Base-by-base conservation (phyloP, 2,329 filamentous ascomycete genomes). In the Claviceps sorghi region DNA sequence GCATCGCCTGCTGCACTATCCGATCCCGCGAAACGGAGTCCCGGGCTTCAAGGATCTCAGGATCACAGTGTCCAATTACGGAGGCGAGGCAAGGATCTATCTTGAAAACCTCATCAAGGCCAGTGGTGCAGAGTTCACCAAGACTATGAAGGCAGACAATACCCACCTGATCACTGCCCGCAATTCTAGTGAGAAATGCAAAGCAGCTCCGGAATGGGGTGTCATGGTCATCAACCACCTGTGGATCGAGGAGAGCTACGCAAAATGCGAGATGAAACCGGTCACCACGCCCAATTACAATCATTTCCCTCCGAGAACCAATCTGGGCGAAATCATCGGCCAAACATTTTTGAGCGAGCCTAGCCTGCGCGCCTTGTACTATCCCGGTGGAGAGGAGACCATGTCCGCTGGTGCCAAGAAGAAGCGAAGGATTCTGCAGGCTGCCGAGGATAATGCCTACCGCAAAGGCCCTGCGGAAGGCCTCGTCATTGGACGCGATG, bases 231-330 rank as follows among this genome's bases (percentile, higher is more conserved):
- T 95, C 60, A 98, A 97, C 65, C 93, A 98, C 64, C 75, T 98
- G 1, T 98, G 93, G 93, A 77, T 98, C 46, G 93, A 98, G 67
- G 93, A 98, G 63, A 94, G 89, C 67, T 98, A 97, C 63, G 88
- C 91, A 1, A 88, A 86, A 64, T 95, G 89, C 71, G 78, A 86
- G 62, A 72, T 84, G 53, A 84, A 88, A 64, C 79, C 80, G 0
- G 70, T 90, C 22, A 84, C 85, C 4, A 79, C 86, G 50, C 73
- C 78, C 9, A 83, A 84, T 56, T 98, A 95, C 64, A 88, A 79
- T 1, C 83, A 89, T 63, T 98, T 97, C 58, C 93, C 93, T 17
- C 77, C 78, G 11, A 79, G 89, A 53, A 97, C 91, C 2, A 97
- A 98, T 64, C 75, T 98, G 6, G 86, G 89, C 50, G 93, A 97